These are phyloP conservation scores for Nothomitra cinnamomea DNA, from an alignment of 2,329 filamentous ascomycete genomes.

Conservation along the genomic window DNA sequence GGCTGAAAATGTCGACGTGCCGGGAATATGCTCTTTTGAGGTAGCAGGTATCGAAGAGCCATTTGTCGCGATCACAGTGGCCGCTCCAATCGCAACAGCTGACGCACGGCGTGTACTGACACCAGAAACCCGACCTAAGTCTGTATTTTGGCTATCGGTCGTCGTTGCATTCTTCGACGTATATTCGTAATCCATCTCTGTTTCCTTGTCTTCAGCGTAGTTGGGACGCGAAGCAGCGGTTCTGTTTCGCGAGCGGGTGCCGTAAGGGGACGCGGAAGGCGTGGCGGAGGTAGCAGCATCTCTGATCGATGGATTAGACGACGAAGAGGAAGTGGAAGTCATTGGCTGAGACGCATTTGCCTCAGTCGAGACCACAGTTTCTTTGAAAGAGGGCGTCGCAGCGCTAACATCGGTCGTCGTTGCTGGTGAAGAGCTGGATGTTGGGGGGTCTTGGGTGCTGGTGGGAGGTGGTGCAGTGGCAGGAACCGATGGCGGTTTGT, in stretches of 20 bases:
- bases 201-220: slow-evolving; percentile 86
- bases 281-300: slow-evolving; percentile 24
- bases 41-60: slow-evolving; percentile 10
- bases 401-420: not conserved
- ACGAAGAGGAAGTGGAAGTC: slow-evolving; percentile 26
- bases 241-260: slow-evolving; percentile 85
- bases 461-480: not conserved
- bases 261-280: slow-evolving; percentile 51
- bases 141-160: slow-evolving; percentile 8
- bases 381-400: not conserved
- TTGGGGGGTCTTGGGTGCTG: not conserved
- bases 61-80: not conserved
- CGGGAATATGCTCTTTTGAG: slow-evolving; percentile 34
- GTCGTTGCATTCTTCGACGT: slow-evolving; percentile 16
- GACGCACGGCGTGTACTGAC: slow-evolving; percentile 23
- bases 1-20: slow-evolving; percentile 40
- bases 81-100: slow-evolving; percentile 17
- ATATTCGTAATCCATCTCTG: slow-evolving; percentile 75
- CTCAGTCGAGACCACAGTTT: slow-evolving; percentile 18
- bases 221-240: slow-evolving; percentile 67
- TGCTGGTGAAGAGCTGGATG: not conserved
- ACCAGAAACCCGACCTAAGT: slow-evolving; percentile 13
- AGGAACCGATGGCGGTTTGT: slow-evolving; percentile 3
- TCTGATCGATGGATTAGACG: slow-evolving; percentile 11
- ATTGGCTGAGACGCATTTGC: slow-evolving; percentile 23